These are phyloP conservation scores for Diaporthe citrichinensis DNA, from an alignment of 2,329 filamentous ascomycete genomes.

Conservation along the genomic window DNA sequence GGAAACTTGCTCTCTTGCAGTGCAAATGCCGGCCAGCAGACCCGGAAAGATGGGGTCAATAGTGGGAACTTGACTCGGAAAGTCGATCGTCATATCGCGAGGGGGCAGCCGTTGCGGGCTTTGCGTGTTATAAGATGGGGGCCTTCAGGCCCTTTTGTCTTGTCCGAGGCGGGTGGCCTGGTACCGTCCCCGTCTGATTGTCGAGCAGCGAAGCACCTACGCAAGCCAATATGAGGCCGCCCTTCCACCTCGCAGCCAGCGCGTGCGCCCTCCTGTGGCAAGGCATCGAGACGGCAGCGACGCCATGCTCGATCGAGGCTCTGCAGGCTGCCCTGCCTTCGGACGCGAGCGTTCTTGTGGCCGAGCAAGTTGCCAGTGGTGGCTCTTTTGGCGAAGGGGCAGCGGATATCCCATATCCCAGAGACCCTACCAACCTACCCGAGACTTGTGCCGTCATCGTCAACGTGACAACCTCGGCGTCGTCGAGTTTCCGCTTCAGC, in stretches of 20 bases:
- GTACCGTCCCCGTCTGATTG: no score
- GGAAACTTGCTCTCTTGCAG: neutral
- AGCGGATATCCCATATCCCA: constrained; percentile 52
- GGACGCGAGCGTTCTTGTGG: constrained; percentile 48
- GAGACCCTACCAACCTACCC: constrained; percentile 54
- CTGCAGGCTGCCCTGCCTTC: constrained; percentile 46
- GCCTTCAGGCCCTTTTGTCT: neutral
- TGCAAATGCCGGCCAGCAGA: constrained; percentile 21
- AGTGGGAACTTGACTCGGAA: constrained; percentile 6
- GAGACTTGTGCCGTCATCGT: constrained; percentile 56
- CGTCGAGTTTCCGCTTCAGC: constrained; percentile 54
- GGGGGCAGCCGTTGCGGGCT: neutral
- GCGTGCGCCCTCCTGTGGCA: constrained; percentile 6
- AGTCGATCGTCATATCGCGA: neutral
- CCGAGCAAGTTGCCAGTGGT: constrained; percentile 49
- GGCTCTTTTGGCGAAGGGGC: constrained; percentile 55
- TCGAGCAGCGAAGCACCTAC: neutral
- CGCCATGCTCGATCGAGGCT: constrained; percentile 38
- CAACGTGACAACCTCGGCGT: constrained; percentile 49
- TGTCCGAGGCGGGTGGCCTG: neutral
- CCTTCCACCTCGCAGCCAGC: neutral
- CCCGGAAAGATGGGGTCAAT: constrained; percentile 20
- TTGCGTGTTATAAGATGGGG: constrained; percentile 20
- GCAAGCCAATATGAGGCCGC: constrained; percentile 5
- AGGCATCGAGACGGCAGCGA: neutral